Conservation (phyloP, 208 protist genomes). For the Wallacemonas sp. region DNA sequence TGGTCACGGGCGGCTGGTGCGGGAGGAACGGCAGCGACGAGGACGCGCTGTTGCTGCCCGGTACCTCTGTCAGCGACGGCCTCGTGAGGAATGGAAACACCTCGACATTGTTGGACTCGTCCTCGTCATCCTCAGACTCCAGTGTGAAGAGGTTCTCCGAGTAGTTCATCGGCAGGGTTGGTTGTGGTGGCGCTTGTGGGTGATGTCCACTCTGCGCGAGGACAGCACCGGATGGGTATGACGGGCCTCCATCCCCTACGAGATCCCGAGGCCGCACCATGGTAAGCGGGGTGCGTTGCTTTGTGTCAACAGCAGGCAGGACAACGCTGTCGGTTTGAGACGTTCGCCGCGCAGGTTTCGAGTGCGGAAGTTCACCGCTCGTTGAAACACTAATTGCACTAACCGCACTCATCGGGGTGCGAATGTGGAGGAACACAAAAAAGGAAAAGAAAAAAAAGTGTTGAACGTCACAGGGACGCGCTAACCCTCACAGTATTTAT, state of each 20-base stretch:
- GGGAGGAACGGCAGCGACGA: neutral
- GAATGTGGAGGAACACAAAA: neutral
- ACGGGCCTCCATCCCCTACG: too few species aligned
- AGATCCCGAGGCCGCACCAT: too few species aligned
- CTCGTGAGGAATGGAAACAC: slow-evolving; percentile 10
- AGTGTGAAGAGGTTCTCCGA: slow-evolving; percentile 20
- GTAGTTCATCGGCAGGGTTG: neutral
- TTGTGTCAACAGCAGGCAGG: neutral
- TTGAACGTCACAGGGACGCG: too few species aligned
- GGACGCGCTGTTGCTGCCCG: neutral
- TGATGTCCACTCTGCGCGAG: too few species aligned
- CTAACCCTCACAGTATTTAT: too few species aligned
- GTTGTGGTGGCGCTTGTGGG: too few species aligned
- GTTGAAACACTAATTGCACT: neutral
- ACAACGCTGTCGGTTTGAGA: neutral
- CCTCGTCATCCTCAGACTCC: slow-evolving; percentile 23
- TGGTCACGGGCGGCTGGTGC: neutral
- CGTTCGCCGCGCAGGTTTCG: neutral
- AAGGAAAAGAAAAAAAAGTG: slow-evolving; percentile 6
- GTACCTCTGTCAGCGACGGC: slow-evolving; percentile 8
- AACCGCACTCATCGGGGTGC: too few species aligned
- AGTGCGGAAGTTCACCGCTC: neutral
- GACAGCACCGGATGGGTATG: too few species aligned
- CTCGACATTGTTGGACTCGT: neutral
- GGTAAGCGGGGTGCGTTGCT: neutral